Evolutionary conservation across 148 eudicot genomes (phyloP), one percentile per base, ranked within the genome.

Genomic region (Bassia scoparia): DNA sequence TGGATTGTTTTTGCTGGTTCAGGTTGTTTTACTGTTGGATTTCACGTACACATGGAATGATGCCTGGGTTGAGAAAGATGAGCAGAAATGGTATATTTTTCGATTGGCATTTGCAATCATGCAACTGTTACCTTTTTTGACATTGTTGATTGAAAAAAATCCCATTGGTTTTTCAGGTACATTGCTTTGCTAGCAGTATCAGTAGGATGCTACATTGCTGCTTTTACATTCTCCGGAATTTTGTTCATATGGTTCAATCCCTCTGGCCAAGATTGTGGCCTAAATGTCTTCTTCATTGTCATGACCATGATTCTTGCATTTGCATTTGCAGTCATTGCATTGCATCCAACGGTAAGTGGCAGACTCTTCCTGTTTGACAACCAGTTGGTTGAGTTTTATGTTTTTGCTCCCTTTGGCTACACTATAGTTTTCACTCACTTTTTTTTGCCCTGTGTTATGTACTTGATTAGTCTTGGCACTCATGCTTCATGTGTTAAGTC

Each of bases 21-120:
- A 95, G 87, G 99, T 95, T 31, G 70, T 95, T 74, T 86, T 95
- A 81, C 67, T 95, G 74, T 75, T 95, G 76, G 99, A 95, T 85
- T 96, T 93, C 76, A 91, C 97, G 63, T 89, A 91, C 74, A 82
- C 94, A 24, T 95, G 99, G 99, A 95, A 95, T 54, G 97, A 95
- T 81, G 84, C 99, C 26, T 95, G 99, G 97, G 97, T 95, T 68
- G 99, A 90, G 61, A 95, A 95, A 81, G 99, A 95, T 76, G 99
- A 95, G 80, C 94, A 92, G 37, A 95, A 89, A 66, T 95, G 99
- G 99, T 95, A 70, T 34, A 41, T 61, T 71, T 74, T 72, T 66
- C 29, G 78, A 35, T 60, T 75, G 20, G 65, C 50, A 49, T n/a
- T 23, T 74, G 35, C 73, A 13, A n/a, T 43, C 16, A 23, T 74